Evolutionary conservation across 257 asterid genomes (phyloP).

Genomic region (Capsicum baccatum): DNA sequence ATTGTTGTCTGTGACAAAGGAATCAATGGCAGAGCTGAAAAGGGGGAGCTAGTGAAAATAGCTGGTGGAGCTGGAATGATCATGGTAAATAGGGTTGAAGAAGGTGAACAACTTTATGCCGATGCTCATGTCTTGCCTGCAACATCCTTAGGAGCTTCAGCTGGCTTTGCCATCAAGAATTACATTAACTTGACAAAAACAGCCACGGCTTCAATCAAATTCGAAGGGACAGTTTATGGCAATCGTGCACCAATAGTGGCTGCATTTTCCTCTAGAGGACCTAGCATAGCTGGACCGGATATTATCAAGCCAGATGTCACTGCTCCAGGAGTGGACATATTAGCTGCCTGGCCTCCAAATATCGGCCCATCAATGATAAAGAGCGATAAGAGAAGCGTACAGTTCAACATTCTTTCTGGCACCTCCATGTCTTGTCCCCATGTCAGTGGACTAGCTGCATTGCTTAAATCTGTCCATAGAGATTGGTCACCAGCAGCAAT

Average conservation of each 20-base stretch:
- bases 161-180: slow-evolving; percentile 45
- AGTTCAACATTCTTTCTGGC: slow-evolving; percentile 70
- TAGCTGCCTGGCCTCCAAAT: slow-evolving; percentile 84
- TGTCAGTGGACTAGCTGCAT: slow-evolving; percentile 68
- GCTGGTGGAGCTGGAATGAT: slow-evolving; percentile 82
- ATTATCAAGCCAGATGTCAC: slow-evolving; percentile 76
- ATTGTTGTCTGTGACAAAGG: slow-evolving; percentile 79
- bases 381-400: slow-evolving; percentile 55
- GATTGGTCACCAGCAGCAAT: slow-evolving; percentile 82
- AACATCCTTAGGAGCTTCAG: slow-evolving; percentile 53
- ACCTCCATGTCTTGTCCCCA: slow-evolving; percentile 93
- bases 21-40: slow-evolving; percentile 54
- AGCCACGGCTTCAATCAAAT: slow-evolving; percentile 55
- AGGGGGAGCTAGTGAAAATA: slow-evolving; percentile 65
- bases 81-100: slow-evolving; percentile 47
- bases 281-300: slow-evolving; percentile 54
- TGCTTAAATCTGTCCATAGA: slow-evolving; percentile 59
- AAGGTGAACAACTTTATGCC: slow-evolving; percentile 68
- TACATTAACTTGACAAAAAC: slow-evolving; percentile 45
- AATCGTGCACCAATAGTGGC: slow-evolving; percentile 73
- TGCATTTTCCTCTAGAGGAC: slow-evolving; percentile 83
- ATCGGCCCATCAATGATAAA: slow-evolving; percentile 59
- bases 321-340: slow-evolving; percentile 77
- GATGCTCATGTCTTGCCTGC: slow-evolving; percentile 77
- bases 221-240: slow-evolving; percentile 51